A percentile compares a stretch with the other conserved stretches of the same genome.
phyloP scores from a whole-genome alignment of 257 asterid species.

The Solanum tarijense region DNA sequence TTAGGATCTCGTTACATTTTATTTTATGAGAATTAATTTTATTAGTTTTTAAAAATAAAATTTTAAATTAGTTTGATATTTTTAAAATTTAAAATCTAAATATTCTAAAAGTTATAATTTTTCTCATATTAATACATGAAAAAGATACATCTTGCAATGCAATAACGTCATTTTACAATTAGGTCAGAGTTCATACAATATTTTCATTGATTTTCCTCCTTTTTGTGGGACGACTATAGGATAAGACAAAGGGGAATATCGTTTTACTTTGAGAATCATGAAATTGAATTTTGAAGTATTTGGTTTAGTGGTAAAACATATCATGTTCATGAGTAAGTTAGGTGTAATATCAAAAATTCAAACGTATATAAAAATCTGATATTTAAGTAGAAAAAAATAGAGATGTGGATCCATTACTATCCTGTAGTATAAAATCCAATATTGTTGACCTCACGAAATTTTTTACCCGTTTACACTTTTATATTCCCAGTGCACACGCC shows the following conservation, averaged over 20 bases:
- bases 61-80: not conserved
- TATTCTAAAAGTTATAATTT: too few species aligned
- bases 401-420: not conserved
- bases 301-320: not conserved
- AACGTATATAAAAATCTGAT: not conserved
- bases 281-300: not conserved
- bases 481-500: not conserved
- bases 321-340: not conserved
- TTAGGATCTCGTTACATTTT: not conserved
- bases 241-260: not conserved
- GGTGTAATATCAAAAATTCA: not conserved
- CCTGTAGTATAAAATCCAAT: not conserved
- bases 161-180: not conserved
- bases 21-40: not conserved
- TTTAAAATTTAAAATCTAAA: too few species aligned
- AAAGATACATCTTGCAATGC: not conserved
- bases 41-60: too few species aligned
- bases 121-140: not conserved
- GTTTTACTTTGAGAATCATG: not conserved
- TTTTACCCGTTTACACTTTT: not conserved
- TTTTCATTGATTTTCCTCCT: not conserved
- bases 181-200: not conserved
- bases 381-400: not conserved
- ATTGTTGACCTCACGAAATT: fast-evolving
- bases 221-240: not conserved